A percentile compares a stretch with the other conserved stretches of the same genome.
Evolutionary conservation across 495 filamentous ascomycete species (phyloP).

Genomic region (Xylaria palmicola): DNA sequence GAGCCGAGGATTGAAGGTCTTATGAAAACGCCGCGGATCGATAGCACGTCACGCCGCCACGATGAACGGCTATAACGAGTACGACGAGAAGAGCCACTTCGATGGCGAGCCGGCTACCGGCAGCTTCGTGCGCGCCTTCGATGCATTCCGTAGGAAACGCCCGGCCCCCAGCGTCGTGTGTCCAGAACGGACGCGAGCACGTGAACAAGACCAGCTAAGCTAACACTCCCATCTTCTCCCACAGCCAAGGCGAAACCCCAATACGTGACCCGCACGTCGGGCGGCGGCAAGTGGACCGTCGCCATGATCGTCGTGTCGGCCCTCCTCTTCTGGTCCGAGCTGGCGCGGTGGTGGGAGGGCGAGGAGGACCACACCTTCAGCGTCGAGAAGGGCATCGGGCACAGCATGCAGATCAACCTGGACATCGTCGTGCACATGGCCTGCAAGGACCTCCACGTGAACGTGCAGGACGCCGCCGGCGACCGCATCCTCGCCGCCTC

Average conservation of each 20-base stretch:
- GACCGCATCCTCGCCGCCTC: constrained; percentile 86
- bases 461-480: constrained; percentile 93
- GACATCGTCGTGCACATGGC: constrained; percentile 91
- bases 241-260: constrained; percentile 93
- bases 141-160: constrained; percentile 79
- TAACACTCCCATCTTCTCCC: constrained; percentile 23
- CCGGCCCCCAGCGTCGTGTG: not conserved
- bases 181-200: not conserved
- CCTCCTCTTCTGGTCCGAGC: constrained; percentile 72
- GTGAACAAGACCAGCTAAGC: constrained; percentile 6
- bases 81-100: constrained; percentile 66
- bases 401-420: constrained; percentile 88
- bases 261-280: constrained; percentile 76
- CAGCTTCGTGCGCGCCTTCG: constrained; percentile 77
- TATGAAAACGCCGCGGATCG: not conserved
- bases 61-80: constrained; percentile 63
- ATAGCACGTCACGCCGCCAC: constrained; percentile 10
- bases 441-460: constrained; percentile 86
- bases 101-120: constrained; percentile 71
- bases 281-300: constrained; percentile 92
- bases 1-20: not conserved
- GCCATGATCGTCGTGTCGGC: constrained; percentile 69
- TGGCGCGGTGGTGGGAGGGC: constrained; percentile 79
- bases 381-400: constrained; percentile 90
- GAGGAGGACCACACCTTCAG: constrained; percentile 83